A percentile compares a stretch with the other conserved stretches of the same genome.
Evolutionary conservation across 768 basidiomycete species (phyloP).

Genomic region (Calvatia gigantea): DNA sequence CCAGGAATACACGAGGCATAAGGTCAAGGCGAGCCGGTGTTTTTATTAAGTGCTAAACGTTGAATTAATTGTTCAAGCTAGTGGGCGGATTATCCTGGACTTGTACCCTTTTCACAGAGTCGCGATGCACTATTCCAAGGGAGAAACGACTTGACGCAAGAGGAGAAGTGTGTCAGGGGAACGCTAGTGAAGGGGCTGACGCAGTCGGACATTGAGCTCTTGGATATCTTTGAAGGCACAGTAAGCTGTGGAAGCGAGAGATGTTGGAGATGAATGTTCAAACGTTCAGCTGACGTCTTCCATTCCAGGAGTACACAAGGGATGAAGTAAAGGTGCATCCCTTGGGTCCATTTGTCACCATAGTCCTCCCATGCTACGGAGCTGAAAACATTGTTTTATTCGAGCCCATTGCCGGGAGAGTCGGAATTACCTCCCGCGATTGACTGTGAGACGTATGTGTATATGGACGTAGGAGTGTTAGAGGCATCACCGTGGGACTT

Average conservation of each 20-base stretch:
- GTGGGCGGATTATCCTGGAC: constrained; percentile 80
- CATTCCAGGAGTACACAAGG: constrained; percentile 67
- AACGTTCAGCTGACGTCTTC: constrained; percentile 3
- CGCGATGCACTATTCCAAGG: constrained; percentile 35
- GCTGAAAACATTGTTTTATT: constrained; percentile 28
- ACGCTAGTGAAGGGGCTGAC: constrained; percentile 75
- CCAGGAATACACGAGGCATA: constrained; percentile 79
- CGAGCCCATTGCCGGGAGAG: constrained; percentile 36
- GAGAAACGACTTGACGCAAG: constrained; percentile 40
- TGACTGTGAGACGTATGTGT: constrained; percentile 74
- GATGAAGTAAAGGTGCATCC: constrained; percentile 51
- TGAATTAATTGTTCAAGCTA: constrained; percentile 20
- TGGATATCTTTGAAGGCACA: constrained; percentile 83
- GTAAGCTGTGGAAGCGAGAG: constrained; percentile 35
- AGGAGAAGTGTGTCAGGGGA: constrained; percentile 74
- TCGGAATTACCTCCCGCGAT: constrained; percentile 32
- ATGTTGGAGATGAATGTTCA: background rate
- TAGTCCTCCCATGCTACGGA: constrained; percentile 26
- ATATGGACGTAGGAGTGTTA: constrained; percentile 43
- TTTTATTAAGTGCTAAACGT: background rate
- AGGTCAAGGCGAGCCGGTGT: constrained; percentile 50
- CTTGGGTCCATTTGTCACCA: constrained; percentile 38
- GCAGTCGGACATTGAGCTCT: constrained; percentile 50
- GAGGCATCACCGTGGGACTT: constrained; percentile 73
- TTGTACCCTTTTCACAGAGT: constrained; percentile 58